A percentile compares a stretch with the other conserved stretches of the same genome.
phyloP scores from a whole-genome alignment of 139 green algal species.

The Bryopsis sp. region DNA sequence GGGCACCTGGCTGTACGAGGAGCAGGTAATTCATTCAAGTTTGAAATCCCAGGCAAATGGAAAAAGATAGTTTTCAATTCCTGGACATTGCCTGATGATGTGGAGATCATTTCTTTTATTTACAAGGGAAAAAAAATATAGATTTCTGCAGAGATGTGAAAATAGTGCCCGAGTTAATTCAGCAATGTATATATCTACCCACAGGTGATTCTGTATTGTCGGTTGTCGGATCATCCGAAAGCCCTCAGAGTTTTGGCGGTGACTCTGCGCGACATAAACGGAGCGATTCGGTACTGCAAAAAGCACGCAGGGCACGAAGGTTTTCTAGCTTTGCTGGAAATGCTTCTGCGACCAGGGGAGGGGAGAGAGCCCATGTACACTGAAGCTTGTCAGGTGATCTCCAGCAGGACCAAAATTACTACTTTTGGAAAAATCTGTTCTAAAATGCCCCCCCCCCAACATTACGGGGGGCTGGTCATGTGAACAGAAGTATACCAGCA shows the following conservation, averaged over 20 bases:
- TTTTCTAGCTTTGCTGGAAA: constrained; percentile 45
- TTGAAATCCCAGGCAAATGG: no score
- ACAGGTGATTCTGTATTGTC: constrained; percentile 44
- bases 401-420: no score
- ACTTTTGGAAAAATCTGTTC: no score
- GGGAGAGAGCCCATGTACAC: constrained; percentile 40
- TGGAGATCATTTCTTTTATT: no score
- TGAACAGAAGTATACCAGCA: no score
- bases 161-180: not conserved
- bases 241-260: constrained; percentile 60
- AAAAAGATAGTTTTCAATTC: no score
- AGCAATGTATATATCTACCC: not conserved
- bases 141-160: not conserved
- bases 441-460: no score
- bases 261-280: constrained; percentile 38
- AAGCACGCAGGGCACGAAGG: constrained; percentile 24
- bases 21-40: constrained; percentile 16
- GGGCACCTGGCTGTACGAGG: constrained; percentile 1
- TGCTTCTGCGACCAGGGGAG: constrained; percentile 50
- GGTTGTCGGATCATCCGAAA: constrained; percentile 41
- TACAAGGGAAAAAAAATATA: not conserved
- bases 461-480: no score
- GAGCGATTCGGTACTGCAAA: constrained; percentile 53
- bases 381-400: constrained; percentile 42
- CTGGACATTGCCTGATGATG: no score